Base-by-base conservation (phyloP, 176 grass and related monocot species). In the Musa beccarii region DNA sequence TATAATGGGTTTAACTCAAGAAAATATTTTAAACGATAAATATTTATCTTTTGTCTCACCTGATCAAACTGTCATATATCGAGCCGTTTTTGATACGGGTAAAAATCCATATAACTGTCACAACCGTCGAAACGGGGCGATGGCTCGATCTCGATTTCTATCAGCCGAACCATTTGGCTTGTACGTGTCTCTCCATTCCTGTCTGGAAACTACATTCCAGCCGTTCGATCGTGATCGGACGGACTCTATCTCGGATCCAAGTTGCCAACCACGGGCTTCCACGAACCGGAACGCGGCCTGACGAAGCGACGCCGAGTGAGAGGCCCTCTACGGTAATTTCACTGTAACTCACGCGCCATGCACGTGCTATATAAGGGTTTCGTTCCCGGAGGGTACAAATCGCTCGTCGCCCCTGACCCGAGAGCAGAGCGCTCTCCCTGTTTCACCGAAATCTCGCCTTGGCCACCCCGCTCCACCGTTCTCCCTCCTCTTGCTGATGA, bases 291-390 rank as follows among this genome's bases (percentile, higher is more conserved):
- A 43, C 34, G 34, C 34, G 34, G 34, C 54, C 24, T 9, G 6
- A 14, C 0, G 11, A 26, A 19, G 10, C 2, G 28, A 13, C 25
- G 16, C 13, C 15, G 29, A 6, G 2, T 3, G 55, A 57, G 55
- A 17, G 55, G 55, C 14, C 20, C 55, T 57, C 55, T 14, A 12
- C 57, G 17, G 17, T 61, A 61, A 61, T 61, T 17, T 61, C 57
- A 61, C 57, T 25, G 17, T 28, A 10, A 0, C 17, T 16, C 74
- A 76, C 74, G 74, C 7, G 74, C 74, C 3, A 0, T 19, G 54
- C 74, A 49, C 74, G 74, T 76, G 74, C 17, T 17, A 43, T 69
- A 13, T 49, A 69, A 50, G 67, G 67, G 66, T 68, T 68, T 68
- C 66, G 11, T 69, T 69, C 14, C 17, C 16, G 57, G 17, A 19